Conservation (phyloP, 257 asterid genomes). For the Coffea eugenioides region DNA sequence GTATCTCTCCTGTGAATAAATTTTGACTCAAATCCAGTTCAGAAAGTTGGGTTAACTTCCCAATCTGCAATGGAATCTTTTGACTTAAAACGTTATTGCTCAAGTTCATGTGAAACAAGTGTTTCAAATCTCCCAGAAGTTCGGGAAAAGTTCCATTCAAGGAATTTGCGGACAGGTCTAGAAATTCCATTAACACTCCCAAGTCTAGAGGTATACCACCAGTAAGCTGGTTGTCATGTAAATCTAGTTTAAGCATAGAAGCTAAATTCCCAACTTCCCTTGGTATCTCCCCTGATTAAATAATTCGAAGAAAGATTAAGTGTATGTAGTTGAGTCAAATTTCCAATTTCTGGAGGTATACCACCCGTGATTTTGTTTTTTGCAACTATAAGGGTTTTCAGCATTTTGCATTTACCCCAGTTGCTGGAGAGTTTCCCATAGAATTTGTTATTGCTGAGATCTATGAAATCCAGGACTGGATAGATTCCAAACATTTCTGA, state of each 20-base stretch:
- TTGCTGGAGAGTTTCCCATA: too few relatives aligned
- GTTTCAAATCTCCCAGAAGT: slow-evolving; percentile 26
- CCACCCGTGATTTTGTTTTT: too few relatives aligned
- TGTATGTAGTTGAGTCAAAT: too few relatives aligned
- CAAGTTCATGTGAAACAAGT: slow-evolving; percentile 27
- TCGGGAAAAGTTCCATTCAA: slow-evolving; percentile 31
- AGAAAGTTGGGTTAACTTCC: slow-evolving; percentile 18
- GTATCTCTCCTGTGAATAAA: slow-evolving; percentile 31
- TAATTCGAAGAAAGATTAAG: too few relatives aligned
- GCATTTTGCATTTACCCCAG: slow-evolving; percentile 26
- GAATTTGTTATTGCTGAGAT: too few relatives aligned
- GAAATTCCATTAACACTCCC: neutral
- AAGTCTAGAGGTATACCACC: too few relatives aligned
- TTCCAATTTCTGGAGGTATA: too few relatives aligned
- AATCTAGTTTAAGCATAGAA: too few relatives aligned
- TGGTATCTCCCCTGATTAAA: neutral
- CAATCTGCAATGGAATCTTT: slow-evolving; percentile 29
- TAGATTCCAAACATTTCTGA: slow-evolving; percentile 11
- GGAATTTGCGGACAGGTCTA: slow-evolving; percentile 26
- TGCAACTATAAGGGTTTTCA: slow-evolving; percentile 11
- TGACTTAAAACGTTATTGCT: neutral
- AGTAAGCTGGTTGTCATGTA: too few relatives aligned
- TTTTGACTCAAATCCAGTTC: slow-evolving; percentile 37
- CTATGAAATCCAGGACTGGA: slow-evolving; percentile 11
- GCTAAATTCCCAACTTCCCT: too few relatives aligned